Base-by-base conservation (phyloP, 192 early-diverging fungal species). In the Backusella tarrabulga region DNA sequence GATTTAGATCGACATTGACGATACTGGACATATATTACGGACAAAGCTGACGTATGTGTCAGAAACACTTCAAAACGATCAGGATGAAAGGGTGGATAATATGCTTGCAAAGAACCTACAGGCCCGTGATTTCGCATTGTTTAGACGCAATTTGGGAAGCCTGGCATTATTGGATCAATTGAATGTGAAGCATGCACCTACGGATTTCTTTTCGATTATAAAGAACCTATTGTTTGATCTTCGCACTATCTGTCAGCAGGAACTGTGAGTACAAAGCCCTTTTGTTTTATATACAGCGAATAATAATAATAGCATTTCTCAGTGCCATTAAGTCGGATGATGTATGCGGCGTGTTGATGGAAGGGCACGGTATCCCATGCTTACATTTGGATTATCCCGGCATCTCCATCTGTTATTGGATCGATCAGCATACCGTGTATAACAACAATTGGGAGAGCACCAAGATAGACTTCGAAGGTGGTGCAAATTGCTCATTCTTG, bases 11-110 rank as follows among this genome's bases (percentile, higher is more conserved):
- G 80, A 82, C 44, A 76, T 82, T 19, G 76, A 82, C 35, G 74
- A 71, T 29, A 70, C 26, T 26, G 80, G 80, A 23, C 34, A 50
- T 19, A 74, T 82, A 32, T 26, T 73, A 44, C 68, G 71, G 35
- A 63, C 77, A 9, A 82, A 82, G 35, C 35, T 82, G n/a, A 78
- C 80, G 5, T 82, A 76, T 73, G 80, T 78, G 34, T 68, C 76
- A 9, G 80, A 82, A 34, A 60, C 56, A 17, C 70, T 78, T 4
- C 77, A 82, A 38, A 75, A 82, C 29, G 77, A 78, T 15, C 77
- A 82, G 50, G 80, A 78, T 42, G 67, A 78, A 15, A 67, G 68
- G 32, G 69, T 82, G 68, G 80, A 82, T 72, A 46, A 2, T 6
- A 75, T 82, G 52, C 29, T 82, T 32, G 44, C 77, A 32, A 29